phyloP scores from a whole-genome alignment of 352 stramenopile species.

The Globisporangium cederbergense region DNA sequence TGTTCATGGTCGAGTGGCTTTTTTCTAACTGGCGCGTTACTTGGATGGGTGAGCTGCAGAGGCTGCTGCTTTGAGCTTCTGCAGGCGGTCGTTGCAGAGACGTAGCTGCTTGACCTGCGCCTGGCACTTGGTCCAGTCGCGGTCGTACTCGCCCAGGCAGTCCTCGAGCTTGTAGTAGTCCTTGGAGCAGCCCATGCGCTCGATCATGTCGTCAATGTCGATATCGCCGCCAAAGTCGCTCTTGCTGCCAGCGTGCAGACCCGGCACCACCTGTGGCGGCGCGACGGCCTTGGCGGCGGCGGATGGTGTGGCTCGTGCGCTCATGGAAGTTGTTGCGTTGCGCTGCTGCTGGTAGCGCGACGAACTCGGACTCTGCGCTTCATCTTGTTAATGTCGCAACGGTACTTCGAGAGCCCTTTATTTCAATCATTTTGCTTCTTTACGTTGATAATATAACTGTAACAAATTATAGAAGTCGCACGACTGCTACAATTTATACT shows the following conservation, averaged over 20 bases:
- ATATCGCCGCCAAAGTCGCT: slow-evolving; percentile 77
- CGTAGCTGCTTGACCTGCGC: slow-evolving; percentile 74
- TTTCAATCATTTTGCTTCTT: neutral
- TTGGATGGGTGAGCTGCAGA: neutral
- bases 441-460: neutral
- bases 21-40: too few relatives aligned
- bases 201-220: slow-evolving; percentile 83
- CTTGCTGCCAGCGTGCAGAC: slow-evolving; percentile 77
- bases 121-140: slow-evolving; percentile 88
- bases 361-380: neutral
- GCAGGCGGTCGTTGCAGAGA: slow-evolving; percentile 70
- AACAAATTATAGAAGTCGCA: neutral
- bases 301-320: neutral
- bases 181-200: slow-evolving; percentile 77
- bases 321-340: neutral
- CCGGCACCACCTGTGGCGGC: slow-evolving; percentile 36
- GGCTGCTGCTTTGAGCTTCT: slow-evolving; percentile 31
- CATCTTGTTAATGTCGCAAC: slow-evolving; percentile 13
- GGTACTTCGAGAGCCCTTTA: neutral
- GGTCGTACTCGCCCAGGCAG: slow-evolving; percentile 74
- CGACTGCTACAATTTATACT: too few relatives aligned
- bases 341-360: neutral
- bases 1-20: neutral
- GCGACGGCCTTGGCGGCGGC: neutral
- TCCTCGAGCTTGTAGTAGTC: slow-evolving; percentile 88